Base-by-base conservation (phyloP, 768 basidiomycete species). In the Suillus subluteus region DNA sequence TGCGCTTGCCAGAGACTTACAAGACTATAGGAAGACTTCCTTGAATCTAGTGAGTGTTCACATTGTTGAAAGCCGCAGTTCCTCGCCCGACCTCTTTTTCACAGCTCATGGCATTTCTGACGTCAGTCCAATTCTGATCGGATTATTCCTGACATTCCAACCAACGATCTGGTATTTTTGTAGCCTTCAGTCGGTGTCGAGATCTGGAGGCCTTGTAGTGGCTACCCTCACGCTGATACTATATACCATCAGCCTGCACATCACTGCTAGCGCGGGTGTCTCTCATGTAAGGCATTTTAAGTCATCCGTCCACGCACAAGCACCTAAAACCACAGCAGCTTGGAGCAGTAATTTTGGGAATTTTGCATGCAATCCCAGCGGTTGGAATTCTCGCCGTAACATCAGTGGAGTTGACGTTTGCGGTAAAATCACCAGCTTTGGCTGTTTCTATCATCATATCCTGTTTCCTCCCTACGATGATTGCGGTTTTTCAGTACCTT, bases 231-330 rank as follows among this genome's bases (percentile, higher is more conserved):
- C 68, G 16, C 72, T 78, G 37, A 54, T 77, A 35, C 59, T 77
- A 6, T 75, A 78, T 40, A 77, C 76, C 2, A 70, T 78, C 54
- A 77, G 71, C 43, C 71, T 77, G 65, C 70, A 78, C 41, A 62
- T 73, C 58, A 67, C 63, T 26, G 52, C 68, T 58, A 69, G 69
- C 26, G 58, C 40, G n/a, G 64, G 62, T 11, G 68, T 71, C 40
- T 66, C 76, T 40, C 69, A 38, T 16, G 77, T 73, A 67, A 67
- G 55, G 41, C 61, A 52, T 9, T 52, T 58, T 26, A 30, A 18
- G 16, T 41, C 58, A 21, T 21, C 7, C 9, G 3, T 30, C 1
- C 18, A 4, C 3, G 11, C 37, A 23, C 38, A 15, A 41, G 23
- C 23, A 18, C 26, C 38, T 59, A 30, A 59, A 26, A 30, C 18